Conservation (phyloP, 768 basidiomycete genomes). For the Tulasnella calospora region DNA sequence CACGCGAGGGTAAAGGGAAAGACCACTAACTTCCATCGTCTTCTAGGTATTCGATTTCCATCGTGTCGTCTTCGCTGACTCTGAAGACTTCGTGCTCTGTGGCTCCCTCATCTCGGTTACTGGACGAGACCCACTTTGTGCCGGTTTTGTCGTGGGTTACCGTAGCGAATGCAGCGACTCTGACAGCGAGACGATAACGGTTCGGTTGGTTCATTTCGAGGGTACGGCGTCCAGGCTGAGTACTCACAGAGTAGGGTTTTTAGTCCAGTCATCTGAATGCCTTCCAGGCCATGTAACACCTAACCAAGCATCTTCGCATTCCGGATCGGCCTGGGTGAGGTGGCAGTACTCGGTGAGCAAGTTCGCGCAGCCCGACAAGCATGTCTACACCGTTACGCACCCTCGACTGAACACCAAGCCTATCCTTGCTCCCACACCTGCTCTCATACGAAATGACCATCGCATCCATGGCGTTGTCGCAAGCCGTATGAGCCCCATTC, state of each 20-base stretch:
- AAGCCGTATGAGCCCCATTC: background rate
- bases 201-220: background rate
- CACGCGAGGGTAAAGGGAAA: background rate
- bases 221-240: background rate
- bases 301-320: background rate
- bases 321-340: background rate
- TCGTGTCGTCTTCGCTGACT: background rate
- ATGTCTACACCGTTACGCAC: background rate
- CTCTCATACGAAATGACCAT: background rate
- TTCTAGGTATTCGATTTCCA: background rate
- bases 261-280: background rate
- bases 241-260: background rate
- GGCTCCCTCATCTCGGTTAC: background rate
- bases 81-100: background rate
- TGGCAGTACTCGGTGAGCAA: background rate
- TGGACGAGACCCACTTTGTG: background rate
- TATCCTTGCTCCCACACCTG: background rate
- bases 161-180: background rate
- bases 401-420: background rate
- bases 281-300: background rate
- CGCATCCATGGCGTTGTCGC: background rate
- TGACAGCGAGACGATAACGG: background rate
- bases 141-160: background rate
- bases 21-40: background rate
- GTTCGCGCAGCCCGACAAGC: background rate